Evolutionary conservation across 305 asterid species (phyloP), one percentile per base, ranked within the genome.

Genomic region (Rubia balearica): DNA sequence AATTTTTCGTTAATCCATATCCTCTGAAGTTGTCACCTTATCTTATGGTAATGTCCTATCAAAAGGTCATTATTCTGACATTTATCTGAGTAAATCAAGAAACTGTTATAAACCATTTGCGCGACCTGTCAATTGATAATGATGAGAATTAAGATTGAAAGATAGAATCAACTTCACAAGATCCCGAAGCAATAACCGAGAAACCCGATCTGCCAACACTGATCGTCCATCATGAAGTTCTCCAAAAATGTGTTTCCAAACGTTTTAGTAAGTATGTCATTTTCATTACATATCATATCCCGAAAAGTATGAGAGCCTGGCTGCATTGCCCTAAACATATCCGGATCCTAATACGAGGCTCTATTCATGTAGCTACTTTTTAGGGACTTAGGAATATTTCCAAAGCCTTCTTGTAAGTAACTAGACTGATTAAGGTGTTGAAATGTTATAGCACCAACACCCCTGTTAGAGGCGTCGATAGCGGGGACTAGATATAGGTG

Each of bases 401-500:
- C 84, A 10, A 77, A 82, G 46, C 90, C 83, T 64, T 87, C 95
- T 71, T 79, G 96, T 19, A 81, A 68, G 79, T 76, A 79, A 68
- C 79, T 72, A 19, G 87, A 72, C 74, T 87, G 97, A 71, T 79
- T 82, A 74, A 80, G 76, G 61, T 80, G 82, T 55, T 87, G 85
- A 77, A 79, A 87, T 6, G 96, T 91, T 79, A 87, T 73, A 38
- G 93, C 80, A 64, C 89, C 91, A 36, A 76, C 71, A n/a, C 95
- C 90, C 46, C 95, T 91, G 95, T 80, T 45, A 89, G 87, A 55
- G 97, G 97, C 0, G 96, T 89, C 75, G 95, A 89, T 21, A 96
- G 46, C 83, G 90, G 49, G 96, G 96, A 73, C 96, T 91, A 21
- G 98, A 90, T 76, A 90, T 90, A 30, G 98, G 92, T 11, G 96